Base-by-base conservation (phyloP, 306 rosid species). In the Geum urbanum region DNA sequence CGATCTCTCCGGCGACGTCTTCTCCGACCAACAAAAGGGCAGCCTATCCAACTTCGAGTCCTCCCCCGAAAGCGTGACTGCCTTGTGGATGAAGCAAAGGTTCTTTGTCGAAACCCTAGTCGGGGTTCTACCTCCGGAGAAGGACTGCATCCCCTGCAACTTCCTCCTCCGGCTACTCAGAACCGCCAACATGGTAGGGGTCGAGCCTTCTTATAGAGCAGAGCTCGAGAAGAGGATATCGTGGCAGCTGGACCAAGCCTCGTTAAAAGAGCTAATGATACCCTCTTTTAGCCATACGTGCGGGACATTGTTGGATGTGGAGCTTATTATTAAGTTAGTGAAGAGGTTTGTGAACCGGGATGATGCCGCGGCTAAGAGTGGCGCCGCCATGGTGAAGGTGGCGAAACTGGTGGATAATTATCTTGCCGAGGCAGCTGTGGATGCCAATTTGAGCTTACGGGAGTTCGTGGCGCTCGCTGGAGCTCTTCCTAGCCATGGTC, bases 261-360 rank as follows among this genome's bases (percentile, higher is more conserved):
- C 92, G 3, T 50, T 94, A 60, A 84, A 81, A 54, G 98, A 94
- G 78, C 77, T 88, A 0, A 81, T 94, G 97, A 90, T 94, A 45
- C 98, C 98, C 5, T 90, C 98, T 54, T 94, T 94, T 58, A 83
- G 88, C 16, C 96, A 94, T 84, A 94, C 91, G 0, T 87, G 96
- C 46, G 97, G 82, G 50, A 94, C 98, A 0, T 72, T 94, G 66
- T 63, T 90, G 9, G 98, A 94, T 62, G 88, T 88, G 37, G 96
- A 83, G 56, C 84, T 94, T 1, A 88, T 94, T 45, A 74, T 66
- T 13, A 70, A 92, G 70, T 76, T 94, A 79, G 95, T 87, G 41
- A 84, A 84, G 87, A 81, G 81, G 78, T 94, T 88, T n/a, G 76
- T 86, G 80, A 76, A 75, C 39, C 49, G 81, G 74, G 94, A 90